phyloP scores from a whole-genome alignment of 352 stramenopile genomes.

The Globisporangium viniferum region DNA sequence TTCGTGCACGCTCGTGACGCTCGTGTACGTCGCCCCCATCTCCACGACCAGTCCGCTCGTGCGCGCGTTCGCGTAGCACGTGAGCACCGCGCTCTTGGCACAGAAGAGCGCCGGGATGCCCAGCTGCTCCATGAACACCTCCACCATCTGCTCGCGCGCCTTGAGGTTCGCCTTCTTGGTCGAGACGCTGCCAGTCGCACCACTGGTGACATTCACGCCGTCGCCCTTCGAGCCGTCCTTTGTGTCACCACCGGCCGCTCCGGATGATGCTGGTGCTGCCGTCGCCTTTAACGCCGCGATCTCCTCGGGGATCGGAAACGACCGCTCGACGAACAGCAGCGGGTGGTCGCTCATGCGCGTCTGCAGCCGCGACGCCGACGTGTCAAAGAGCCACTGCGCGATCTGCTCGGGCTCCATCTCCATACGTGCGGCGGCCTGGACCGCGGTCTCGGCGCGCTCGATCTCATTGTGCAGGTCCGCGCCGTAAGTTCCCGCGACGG shows the following conservation, averaged over 20 bases:
- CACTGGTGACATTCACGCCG: conserved; percentile 1
- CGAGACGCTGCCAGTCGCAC: conserved; percentile 4
- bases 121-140: conserved; percentile 84
- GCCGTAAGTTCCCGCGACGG: conserved; percentile 1
- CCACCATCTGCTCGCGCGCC: conserved; percentile 59
- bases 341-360: conserved; percentile 63
- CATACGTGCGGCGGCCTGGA: conserved; percentile 34
- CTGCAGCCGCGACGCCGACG: conserved; percentile 37
- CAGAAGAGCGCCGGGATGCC: conserved; percentile 73
- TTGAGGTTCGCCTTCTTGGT: conserved; percentile 59
- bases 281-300: conserved; percentile 13
- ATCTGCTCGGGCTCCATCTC: conserved; percentile 55
- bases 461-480: conserved; percentile 22
- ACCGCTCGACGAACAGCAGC: conserved; percentile 58
- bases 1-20: conserved; percentile 74
- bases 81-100: conserved; percentile 78
- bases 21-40: conserved; percentile 75
- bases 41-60: conserved; percentile 80
- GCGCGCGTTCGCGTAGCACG: conserved; percentile 80
- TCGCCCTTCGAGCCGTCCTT: conserved; percentile 7
- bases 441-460: conserved; percentile 10
- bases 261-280: neutral
- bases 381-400: conserved; percentile 72
- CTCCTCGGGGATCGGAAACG: conserved; percentile 58
- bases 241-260: neutral